phyloP scores from a whole-genome alignment of 257 asterid species.

The Linderniella brevidens region DNA sequence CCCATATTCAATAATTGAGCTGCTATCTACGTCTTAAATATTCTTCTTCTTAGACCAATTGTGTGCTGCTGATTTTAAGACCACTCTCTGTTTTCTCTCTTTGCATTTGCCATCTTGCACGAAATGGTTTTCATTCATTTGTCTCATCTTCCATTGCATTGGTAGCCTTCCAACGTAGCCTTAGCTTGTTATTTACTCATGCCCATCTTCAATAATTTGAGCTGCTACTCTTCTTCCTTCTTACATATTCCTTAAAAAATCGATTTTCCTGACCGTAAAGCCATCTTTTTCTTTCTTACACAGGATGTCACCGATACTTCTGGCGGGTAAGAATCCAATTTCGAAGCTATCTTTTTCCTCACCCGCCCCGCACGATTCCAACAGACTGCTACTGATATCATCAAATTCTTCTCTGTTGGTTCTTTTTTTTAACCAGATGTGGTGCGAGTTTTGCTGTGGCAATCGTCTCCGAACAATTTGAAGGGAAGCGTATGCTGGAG shows the following conservation, averaged over 20 bases:
- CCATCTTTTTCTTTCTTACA: conserved; percentile 6
- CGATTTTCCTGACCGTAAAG: conserved; percentile 9
- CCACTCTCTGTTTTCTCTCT: too few relatives aligned
- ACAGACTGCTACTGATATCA: not conserved
- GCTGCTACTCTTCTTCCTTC: not conserved
- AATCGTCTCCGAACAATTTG: conserved; percentile 59
- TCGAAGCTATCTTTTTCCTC: not conserved
- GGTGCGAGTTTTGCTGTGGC: conserved; percentile 72
- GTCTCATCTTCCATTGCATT: too few relatives aligned
- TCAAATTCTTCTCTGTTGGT: not conserved
- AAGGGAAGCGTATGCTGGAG: conserved; percentile 77
- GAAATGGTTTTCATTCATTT: too few relatives aligned
- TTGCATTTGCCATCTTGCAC: too few relatives aligned
- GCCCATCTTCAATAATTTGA: not conserved
- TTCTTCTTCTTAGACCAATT: too few relatives aligned
- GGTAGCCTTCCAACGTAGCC: too few relatives aligned
- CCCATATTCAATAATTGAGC: too few relatives aligned
- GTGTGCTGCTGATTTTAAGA: too few relatives aligned
- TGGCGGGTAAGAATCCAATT: conserved; percentile 46
- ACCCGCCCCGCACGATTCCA: not conserved
- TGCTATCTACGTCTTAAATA: too few relatives aligned
- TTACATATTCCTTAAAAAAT: not conserved
- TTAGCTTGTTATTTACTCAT: too few relatives aligned
- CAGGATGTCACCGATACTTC: conserved; percentile 81
- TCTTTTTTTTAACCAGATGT: conserved; percentile 26